These are phyloP conservation scores for Ceratobasidium sp. DNA, from an alignment of 1,284 basidiomycete genomes.

Conservation along the genomic window DNA sequence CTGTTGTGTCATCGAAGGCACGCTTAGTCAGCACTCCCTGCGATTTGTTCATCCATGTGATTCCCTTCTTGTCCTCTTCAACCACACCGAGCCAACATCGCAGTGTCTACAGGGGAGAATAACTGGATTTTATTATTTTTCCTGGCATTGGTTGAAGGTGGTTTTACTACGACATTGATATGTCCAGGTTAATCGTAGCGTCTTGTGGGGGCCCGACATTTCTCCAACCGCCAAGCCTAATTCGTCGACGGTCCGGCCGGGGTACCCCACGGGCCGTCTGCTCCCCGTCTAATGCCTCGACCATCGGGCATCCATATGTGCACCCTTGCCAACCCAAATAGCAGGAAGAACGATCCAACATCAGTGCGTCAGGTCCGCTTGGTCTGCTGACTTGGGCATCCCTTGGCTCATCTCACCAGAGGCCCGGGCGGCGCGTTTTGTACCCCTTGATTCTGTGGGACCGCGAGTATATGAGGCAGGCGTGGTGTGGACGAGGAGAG, in stretches of 20 bases:
- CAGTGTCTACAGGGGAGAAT: too few species aligned
- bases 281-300: slow-evolving; percentile 9
- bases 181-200: too few species aligned
- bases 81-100: too few species aligned
- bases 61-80: too few species aligned
- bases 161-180: too few species aligned
- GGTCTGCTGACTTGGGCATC: slow-evolving; percentile 31
- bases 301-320: slow-evolving; percentile 5
- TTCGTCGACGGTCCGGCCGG: slow-evolving; percentile 26
- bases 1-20: too few species aligned
- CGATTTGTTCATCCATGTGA: too few species aligned
- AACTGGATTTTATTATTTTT: too few species aligned
- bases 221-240: slow-evolving; percentile 25
- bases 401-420: slow-evolving; percentile 22
- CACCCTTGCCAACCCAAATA: slow-evolving; percentile 9
- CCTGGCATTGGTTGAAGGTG: too few species aligned
- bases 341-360: background rate
- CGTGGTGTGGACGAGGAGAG: background rate
- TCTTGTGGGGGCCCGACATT: slow-evolving; percentile 30
- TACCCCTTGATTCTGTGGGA: slow-evolving; percentile 3
- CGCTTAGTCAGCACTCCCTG: too few species aligned
- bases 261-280: slow-evolving; percentile 33
- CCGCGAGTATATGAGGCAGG: slow-evolving; percentile 26
- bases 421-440: slow-evolving; percentile 28
- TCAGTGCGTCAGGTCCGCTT: slow-evolving; percentile 9